A percentile compares a stretch with the other conserved stretches of the same genome.
phyloP scores from a whole-genome alignment of 1,284 basidiomycete species.

The Malassezia equina region DNA sequence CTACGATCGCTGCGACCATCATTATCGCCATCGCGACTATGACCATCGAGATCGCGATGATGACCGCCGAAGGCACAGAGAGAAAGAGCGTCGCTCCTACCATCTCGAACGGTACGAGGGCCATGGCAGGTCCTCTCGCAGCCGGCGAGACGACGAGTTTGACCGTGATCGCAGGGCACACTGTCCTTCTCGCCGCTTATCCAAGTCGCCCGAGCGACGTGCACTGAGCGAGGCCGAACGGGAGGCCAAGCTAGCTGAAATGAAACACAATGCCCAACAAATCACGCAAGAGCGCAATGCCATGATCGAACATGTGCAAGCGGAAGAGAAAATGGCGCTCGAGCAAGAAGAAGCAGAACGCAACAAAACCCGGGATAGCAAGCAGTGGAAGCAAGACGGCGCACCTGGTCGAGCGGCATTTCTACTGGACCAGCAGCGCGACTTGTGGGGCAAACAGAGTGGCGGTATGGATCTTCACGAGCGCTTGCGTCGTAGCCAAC shows the following conservation, averaged over 20 bases:
- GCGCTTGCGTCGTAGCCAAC: conserved; percentile 24
- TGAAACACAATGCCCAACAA: conserved; percentile 62
- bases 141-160: conserved; percentile 25
- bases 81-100: background rate
- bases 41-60: conserved; percentile 5
- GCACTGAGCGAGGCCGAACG: conserved; percentile 55
- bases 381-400: conserved; percentile 19
- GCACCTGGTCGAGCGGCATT: conserved; percentile 29
- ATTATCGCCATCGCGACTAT: background rate
- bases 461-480: conserved; percentile 28
- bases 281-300: conserved; percentile 58
- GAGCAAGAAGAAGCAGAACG: conserved; percentile 30
- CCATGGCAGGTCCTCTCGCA: conserved; percentile 20
- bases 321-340: conserved; percentile 25
- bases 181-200: conserved; percentile 24
- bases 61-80: conserved; percentile 1
- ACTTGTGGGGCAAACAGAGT: conserved; percentile 23
- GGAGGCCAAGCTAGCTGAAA: conserved; percentile 71
- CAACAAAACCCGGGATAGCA: conserved; percentile 20
- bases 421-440: conserved; percentile 34
- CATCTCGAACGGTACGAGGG: conserved; percentile 20
- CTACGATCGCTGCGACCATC: background rate
- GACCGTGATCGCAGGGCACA: conserved; percentile 9
- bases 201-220: conserved; percentile 7
- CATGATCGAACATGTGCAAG: conserved; percentile 27